A percentile compares a stretch with the other conserved stretches of the same genome.
These are phyloP conservation scores for Penicillium egyptiacum DNA, from an alignment of 495 filamentous ascomycete species.

Conservation along the genomic window DNA sequence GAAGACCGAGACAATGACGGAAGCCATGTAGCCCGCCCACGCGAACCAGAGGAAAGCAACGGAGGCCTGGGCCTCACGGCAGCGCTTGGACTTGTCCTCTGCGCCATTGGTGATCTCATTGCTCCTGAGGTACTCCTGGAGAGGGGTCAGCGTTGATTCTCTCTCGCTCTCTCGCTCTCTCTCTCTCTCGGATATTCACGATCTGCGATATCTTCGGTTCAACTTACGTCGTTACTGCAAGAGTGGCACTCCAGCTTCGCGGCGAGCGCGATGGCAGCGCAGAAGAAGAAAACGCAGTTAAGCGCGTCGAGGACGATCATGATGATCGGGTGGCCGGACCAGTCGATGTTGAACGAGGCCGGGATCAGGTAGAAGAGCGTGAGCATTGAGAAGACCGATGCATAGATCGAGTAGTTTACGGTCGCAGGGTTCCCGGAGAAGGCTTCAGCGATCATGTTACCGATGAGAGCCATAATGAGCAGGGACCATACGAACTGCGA, in stretches of 20 bases:
- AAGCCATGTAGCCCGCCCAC: slow-evolving; percentile 59
- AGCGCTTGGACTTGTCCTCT: slow-evolving; percentile 53
- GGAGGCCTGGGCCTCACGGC: slow-evolving; percentile 67
- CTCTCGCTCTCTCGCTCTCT: not conserved
- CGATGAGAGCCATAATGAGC: slow-evolving; percentile 63
- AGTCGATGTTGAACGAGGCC: slow-evolving; percentile 49
- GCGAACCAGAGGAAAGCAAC: slow-evolving; percentile 73
- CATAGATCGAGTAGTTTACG: slow-evolving; percentile 67
- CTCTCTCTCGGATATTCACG: not conserved
- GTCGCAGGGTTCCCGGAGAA: slow-evolving; percentile 53
- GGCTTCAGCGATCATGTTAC: slow-evolving; percentile 64
- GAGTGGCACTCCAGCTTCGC: slow-evolving; percentile 58
- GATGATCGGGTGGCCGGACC: slow-evolving; percentile 54
- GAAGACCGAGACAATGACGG: slow-evolving; percentile 53
- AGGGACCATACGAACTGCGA: slow-evolving; percentile 64
- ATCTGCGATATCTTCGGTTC: not conserved
- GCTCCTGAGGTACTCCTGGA: slow-evolving; percentile 44
- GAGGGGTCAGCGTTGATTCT: not conserved
- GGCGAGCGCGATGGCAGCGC: slow-evolving; percentile 63
- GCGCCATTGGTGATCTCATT: slow-evolving; percentile 65
- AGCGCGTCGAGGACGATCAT: slow-evolving; percentile 57
- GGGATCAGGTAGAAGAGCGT: slow-evolving; percentile 62
- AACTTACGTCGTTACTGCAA: slow-evolving; percentile 61
- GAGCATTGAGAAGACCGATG: slow-evolving; percentile 63
- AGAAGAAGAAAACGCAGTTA: slow-evolving; percentile 66